Evolutionary conservation across 768 basidiomycete species (phyloP), one percentile per base, ranked within the genome.

Genomic region (Lyophyllum shimeji): DNA sequence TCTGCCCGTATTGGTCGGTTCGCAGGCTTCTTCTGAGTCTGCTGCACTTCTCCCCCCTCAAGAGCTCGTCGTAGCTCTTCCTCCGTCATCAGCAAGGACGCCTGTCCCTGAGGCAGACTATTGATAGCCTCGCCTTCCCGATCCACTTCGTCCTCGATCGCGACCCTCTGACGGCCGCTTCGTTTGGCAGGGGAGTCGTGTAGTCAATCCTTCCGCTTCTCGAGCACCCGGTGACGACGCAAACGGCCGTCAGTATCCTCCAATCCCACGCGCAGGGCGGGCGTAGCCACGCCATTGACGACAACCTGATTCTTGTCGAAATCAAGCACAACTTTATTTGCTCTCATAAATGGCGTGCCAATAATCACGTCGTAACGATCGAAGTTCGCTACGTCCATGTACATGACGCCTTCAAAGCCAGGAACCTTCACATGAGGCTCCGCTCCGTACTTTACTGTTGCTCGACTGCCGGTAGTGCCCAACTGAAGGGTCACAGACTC

Each of bases 331-430:
- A 69, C 67, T 4, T 55, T 51, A 46, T 71, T 58, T 15, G 52
- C 46, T 0, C 52, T 44, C 62, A 74, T 69, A 46, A 72, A 77
- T 1, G 69, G 69, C 3, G 65, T 71, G 0, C 75, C 72, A 4
- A 77, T 59, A 0, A 77, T 67, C 27, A 66, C 57, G 20, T 76
- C 68, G 48, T 75, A 76, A 2, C 56, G 59, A 48, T 75, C 70
- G 15, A 76, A 60, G 33, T 77, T 77, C 0, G 61, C 65, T 3
- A 77, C 55, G 50, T 76, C 69, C 1, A 74, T 56, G 33, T 74
- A 74, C 25, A 51, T 33, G 0, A 27, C 21, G 1, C 15, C 25
- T 0, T 54, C 44, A 1, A 63, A 25, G 0, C 48, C 37, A 7
- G 56, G 58, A 0, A 72, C 23, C 0, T 64, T 45, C 0, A 71